Evolutionary conservation across 2,329 filamentous ascomycete species (phyloP).

Genomic region (Atkinsonella texensis): DNA sequence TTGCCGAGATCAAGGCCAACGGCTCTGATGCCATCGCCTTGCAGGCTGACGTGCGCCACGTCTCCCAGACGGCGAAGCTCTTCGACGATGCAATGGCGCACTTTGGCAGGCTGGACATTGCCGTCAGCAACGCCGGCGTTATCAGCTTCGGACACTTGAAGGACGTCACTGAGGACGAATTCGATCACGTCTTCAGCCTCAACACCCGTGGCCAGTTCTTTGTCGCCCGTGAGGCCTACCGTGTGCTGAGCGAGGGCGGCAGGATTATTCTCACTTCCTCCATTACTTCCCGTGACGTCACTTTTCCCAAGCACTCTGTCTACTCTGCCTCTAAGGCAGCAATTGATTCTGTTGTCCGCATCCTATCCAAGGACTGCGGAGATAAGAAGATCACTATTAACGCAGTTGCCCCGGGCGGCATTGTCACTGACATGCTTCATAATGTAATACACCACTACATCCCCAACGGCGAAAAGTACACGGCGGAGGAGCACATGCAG

Average conservation of each 20-base stretch:
- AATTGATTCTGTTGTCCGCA: slow-evolving; percentile 65
- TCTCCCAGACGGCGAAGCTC: slow-evolving; percentile 48
- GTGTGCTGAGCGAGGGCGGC: slow-evolving; percentile 54
- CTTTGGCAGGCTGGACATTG: slow-evolving; percentile 58
- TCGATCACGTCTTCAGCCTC: slow-evolving; percentile 57
- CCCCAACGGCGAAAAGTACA: slow-evolving; percentile 41
- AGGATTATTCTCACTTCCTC: slow-evolving; percentile 63
- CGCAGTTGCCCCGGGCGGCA: slow-evolving; percentile 53
- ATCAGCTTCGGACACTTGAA: slow-evolving; percentile 57
- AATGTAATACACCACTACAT: slow-evolving; percentile 35
- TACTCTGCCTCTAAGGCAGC: slow-evolving; percentile 69
- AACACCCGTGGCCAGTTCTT: slow-evolving; percentile 63
- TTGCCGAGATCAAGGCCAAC: slow-evolving; percentile 37
- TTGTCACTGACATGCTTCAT: slow-evolving; percentile 52
- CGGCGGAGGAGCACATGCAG: slow-evolving; percentile 36
- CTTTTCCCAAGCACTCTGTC: slow-evolving; percentile 57
- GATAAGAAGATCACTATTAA: slow-evolving; percentile 58
- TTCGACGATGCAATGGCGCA: slow-evolving; percentile 50
- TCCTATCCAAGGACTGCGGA: slow-evolving; percentile 59
- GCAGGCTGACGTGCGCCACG: slow-evolving; percentile 56
- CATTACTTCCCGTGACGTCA: slow-evolving; percentile 55
- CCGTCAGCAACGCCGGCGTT: slow-evolving; percentile 58
- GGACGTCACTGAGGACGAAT: slow-evolving; percentile 59
- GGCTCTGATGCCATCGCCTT: slow-evolving; percentile 52
- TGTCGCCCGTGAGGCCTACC: slow-evolving; percentile 58